Conservation (phyloP, 176 grass and related monocot genomes). For the Juncus effusus region DNA sequence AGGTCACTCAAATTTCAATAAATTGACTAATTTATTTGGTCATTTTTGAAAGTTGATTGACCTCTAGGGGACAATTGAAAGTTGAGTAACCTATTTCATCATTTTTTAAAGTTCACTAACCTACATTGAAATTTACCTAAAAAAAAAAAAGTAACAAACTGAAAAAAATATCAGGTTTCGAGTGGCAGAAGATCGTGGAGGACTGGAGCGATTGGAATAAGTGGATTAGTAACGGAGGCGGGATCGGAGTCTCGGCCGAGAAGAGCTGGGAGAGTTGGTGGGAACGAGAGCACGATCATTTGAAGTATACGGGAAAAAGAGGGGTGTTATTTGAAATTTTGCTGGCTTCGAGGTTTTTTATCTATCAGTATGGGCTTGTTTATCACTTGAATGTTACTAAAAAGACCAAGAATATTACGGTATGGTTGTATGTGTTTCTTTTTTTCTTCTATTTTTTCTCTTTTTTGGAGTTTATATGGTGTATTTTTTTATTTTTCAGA, state of each 20-base stretch:
- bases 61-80: too few relatives aligned
- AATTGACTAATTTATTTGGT: too few relatives aligned
- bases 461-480: background rate
- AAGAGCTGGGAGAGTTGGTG: constrained; percentile 99
- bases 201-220: constrained; percentile 98
- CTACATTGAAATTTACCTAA: too few relatives aligned
- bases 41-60: too few relatives aligned
- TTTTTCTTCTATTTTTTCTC: background rate
- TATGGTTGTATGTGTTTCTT: constrained; percentile 30
- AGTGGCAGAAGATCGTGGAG: constrained; percentile 98
- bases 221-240: constrained; percentile 87
- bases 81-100: too few relatives aligned
- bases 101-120: too few relatives aligned
- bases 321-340: constrained; percentile 69
- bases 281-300: constrained; percentile 84
- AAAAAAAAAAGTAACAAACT: too few relatives aligned
- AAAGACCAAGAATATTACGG: constrained; percentile 59
- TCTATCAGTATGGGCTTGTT: constrained; percentile 95
- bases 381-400: constrained; percentile 90
- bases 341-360: constrained; percentile 75
- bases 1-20: too few relatives aligned
- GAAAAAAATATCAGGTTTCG: constrained; percentile 24
- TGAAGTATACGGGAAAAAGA: constrained; percentile 73
- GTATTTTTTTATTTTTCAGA: constrained; percentile 40
- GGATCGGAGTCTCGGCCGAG: constrained; percentile 66